Percentiles rank a stretch among this genome's conserved stretches.
These are phyloP conservation scores for Taphrina sp. DNA, from an alignment of 1,139 yeast genomes.

Conservation along the genomic window DNA sequence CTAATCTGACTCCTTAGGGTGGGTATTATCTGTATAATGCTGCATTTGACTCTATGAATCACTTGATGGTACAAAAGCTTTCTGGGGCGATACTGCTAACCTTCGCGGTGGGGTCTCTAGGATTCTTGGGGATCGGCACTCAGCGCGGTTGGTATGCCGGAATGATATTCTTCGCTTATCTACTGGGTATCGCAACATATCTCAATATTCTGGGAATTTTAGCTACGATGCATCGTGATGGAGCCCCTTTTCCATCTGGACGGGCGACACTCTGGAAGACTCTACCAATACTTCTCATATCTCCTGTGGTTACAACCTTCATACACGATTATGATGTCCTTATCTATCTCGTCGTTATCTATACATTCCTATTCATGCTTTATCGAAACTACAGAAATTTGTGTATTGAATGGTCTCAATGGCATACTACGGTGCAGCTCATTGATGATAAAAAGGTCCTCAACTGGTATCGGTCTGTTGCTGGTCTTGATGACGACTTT, in stretches of 20 bases:
- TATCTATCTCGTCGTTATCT: slow-evolving; percentile 14
- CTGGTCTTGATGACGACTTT: not conserved
- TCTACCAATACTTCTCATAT: slow-evolving; percentile 7
- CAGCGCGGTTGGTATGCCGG: slow-evolving; percentile 25
- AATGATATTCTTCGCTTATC: slow-evolving; percentile 7
- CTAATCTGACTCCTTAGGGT: not conserved
- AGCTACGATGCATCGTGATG: slow-evolving; percentile 18
- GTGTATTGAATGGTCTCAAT: slow-evolving; percentile 20
- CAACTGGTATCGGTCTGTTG: not conserved
- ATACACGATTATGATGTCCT: slow-evolving; percentile 11
- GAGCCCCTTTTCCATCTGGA: slow-evolving; percentile 10
- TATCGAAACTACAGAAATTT: slow-evolving; percentile 3
- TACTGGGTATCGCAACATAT: slow-evolving; percentile 11
- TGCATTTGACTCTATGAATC: slow-evolving; percentile 22
- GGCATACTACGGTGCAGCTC: not conserved
- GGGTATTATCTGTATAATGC: slow-evolving; percentile 22
- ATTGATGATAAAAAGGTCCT: slow-evolving; percentile 19
- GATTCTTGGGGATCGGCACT: slow-evolving; percentile 8
- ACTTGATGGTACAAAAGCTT: slow-evolving; percentile 13
- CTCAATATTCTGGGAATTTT: slow-evolving; percentile 17
- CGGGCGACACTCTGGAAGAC: slow-evolving; percentile 6
- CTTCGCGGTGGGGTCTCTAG: slow-evolving; percentile 7
- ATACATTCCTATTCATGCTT: slow-evolving; percentile 7
- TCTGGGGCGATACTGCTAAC: slow-evolving; percentile 7
- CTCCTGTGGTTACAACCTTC: slow-evolving; percentile 11